Percentiles rank a stretch among this genome's conserved stretches.
These are phyloP conservation scores for Verticillium isaacii DNA, from an alignment of 2,329 filamentous ascomycete species.

Conservation along the genomic window DNA sequence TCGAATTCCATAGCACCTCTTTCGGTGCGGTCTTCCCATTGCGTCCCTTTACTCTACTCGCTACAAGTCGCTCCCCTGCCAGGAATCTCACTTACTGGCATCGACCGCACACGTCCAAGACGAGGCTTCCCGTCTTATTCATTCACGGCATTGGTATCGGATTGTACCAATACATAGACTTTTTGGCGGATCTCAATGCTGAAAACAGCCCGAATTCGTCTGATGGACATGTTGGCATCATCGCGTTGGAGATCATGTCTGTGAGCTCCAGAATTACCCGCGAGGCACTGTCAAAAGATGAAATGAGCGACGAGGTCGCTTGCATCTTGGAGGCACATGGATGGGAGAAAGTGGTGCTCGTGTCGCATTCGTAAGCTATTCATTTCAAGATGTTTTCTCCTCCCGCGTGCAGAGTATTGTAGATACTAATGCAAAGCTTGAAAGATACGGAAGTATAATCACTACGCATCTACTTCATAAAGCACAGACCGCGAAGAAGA, in stretches of 20 bases:
- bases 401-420: too few species aligned
- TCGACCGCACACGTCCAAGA: slow-evolving; percentile 53
- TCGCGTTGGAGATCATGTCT: slow-evolving; percentile 56
- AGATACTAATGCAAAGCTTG: too few species aligned
- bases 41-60: slow-evolving; percentile 43
- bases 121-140: slow-evolving; percentile 56
- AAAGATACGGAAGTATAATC: too few species aligned
- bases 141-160: slow-evolving; percentile 69
- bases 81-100: slow-evolving; percentile 58
- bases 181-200: slow-evolving; percentile 47
- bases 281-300: too few species aligned
- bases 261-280: too few species aligned
- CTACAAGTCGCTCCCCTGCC: slow-evolving; percentile 40
- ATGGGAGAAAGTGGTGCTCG: too few species aligned
- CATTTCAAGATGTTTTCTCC: too few species aligned
- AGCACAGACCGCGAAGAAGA: too few species aligned
- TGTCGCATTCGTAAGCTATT: too few species aligned
- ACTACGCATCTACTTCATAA: too few species aligned
- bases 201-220: slow-evolving; percentile 16
- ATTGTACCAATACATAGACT: slow-evolving; percentile 55
- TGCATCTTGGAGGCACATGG: too few species aligned
- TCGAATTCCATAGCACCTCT: slow-evolving; percentile 11
- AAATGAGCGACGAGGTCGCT: too few species aligned
- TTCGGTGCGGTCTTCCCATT: slow-evolving; percentile 49
- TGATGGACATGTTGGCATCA: slow-evolving; percentile 52